Base-by-base conservation (phyloP, 1,284 basidiomycete genomes). In the Ganoderma boninense region DNA sequence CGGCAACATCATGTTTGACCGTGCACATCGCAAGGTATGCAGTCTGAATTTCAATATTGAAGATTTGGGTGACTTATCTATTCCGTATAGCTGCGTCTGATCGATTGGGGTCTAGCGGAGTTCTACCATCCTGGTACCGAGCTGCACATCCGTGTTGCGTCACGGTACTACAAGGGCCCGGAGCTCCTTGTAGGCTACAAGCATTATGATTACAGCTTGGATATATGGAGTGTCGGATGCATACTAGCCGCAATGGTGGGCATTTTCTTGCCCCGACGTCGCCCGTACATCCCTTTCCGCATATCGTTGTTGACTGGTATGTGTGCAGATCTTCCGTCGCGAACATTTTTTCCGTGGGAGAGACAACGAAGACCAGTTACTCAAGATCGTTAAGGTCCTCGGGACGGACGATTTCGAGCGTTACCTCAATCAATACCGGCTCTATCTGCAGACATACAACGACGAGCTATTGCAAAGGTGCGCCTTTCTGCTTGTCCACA, bases 81-180 rank as follows among this genome's bases (percentile, higher is more conserved):
- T 23, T 62, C 71, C 13, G 43, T 72, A 16, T 75, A 93, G 90
- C 83, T 96, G 64, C 89, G 95, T 32, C 82, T 97, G 69, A 97
- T 97, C 76, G 95, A 97, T 83, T 97, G 95, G 95, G 95, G 95
- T 68, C 83, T 97, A 40, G 95, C 95, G 62, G 95, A 97, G 80
- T 97, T 97, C 82, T 97, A 97, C 80, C 95, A 95, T 77, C 94
- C 95, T 3, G 89, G 90, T 65, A 94, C 92, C 40, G 91, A 95
- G 73, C 95, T 96, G 83, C 95, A 96, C 77, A 93, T 96, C 69
- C 90, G 95, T 16, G 95, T 97, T 11, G 95, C 94, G n/a, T 94
- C 93, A 64, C 87, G 95, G 71, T 96, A 96, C 83, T 97, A 94
- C 86, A 97, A 97, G 80, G 93, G 92, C 0, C 95, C 95, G 7